Base-by-base conservation (phyloP, 805 yeast genomes). In the Hanseniaspora clermontiae region DNA sequence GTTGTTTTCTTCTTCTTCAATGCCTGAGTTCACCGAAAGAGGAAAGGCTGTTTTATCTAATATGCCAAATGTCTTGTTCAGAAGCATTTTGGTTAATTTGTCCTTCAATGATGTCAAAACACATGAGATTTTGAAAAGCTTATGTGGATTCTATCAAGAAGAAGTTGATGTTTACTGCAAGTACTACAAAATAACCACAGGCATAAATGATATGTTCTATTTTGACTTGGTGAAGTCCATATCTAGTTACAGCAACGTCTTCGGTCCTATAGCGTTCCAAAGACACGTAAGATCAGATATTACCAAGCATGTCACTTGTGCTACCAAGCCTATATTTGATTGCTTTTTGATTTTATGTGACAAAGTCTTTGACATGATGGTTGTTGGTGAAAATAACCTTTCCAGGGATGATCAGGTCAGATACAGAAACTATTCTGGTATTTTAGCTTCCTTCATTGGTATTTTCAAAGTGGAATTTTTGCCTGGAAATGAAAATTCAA, bases 221-320 rank as follows among this genome's bases (percentile, higher is more conserved):
- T 51, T 65, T 5, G 71, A 66, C 0, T 70, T 80, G 27, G 74
- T 74, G 43, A 60, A 61, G 10, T 71, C 73, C 3, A 70, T 86
- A 48, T 68, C 77, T 2, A 67, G 77, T 7, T 89, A 83, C 59
- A 77, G 74, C 24, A 69, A 71, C 24, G 77, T 82, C 1, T 77
- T 83, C 0, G 90, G 93, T 32, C 75, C 82, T 20, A 81, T 83
- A 32, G 89, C 95, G 0, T 73, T 84, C 38, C 89, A 85, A 63
- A 84, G 84, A 64, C 77, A 80, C 58, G 68, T 84, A 53, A 74
- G 85, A 64, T 76, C 70, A 45, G 71, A 68, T 51, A 61, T 74
- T 19, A 60, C 62, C 53, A 65, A 60, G 54, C 49, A 59, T 57
- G 58, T 64, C 24, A 62, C 53, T 31, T 58, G 47, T 43, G 69